These are phyloP conservation scores for Hanseniaspora mollemarum DNA, from an alignment of 805 yeast species.

Conservation along the genomic window DNA sequence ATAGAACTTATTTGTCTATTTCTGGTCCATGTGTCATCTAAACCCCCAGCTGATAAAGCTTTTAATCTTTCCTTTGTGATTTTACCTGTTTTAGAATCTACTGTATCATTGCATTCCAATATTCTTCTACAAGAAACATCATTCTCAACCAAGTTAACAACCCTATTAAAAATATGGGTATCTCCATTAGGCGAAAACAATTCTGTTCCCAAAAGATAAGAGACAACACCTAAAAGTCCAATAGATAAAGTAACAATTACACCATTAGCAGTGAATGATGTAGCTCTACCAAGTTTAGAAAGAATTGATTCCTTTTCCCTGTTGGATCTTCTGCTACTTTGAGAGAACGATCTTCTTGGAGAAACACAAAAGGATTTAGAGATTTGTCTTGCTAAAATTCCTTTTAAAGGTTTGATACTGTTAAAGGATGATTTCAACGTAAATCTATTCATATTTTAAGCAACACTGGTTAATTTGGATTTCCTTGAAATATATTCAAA, in stretches of 20 bases:
- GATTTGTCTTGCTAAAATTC: too few relatives aligned
- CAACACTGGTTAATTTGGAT: too few relatives aligned
- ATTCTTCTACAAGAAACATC: constrained; percentile 49
- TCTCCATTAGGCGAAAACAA: constrained; percentile 83
- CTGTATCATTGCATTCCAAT: constrained; percentile 38
- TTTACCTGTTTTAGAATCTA: constrained; percentile 12
- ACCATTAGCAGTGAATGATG: constrained; percentile 53
- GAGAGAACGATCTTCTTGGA: not conserved
- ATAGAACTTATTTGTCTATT: constrained; percentile 70
- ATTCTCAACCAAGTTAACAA: constrained; percentile 63
- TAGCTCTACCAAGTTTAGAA: constrained; percentile 41
- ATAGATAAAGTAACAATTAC: constrained; percentile 55
- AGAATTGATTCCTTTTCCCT: constrained; percentile 34
- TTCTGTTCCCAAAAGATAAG: constrained; percentile 69
- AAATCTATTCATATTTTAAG: too few relatives aligned
- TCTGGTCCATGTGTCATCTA: constrained; percentile 70
- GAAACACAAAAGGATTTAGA: too few relatives aligned
- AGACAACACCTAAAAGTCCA: constrained; percentile 54
- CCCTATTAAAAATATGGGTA: constrained; percentile 78
- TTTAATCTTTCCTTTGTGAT: constrained; percentile 48
- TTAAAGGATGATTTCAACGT: not conserved
- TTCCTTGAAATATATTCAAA: too few relatives aligned
- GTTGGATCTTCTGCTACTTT: not conserved
- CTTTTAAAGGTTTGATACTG: too few relatives aligned
- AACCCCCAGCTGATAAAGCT: constrained; percentile 67